Evolutionary conservation across 1,284 basidiomycete species (phyloP), one percentile per base, ranked within the genome.

Genomic region (Cutaneotrichosporon arboriforme): DNA sequence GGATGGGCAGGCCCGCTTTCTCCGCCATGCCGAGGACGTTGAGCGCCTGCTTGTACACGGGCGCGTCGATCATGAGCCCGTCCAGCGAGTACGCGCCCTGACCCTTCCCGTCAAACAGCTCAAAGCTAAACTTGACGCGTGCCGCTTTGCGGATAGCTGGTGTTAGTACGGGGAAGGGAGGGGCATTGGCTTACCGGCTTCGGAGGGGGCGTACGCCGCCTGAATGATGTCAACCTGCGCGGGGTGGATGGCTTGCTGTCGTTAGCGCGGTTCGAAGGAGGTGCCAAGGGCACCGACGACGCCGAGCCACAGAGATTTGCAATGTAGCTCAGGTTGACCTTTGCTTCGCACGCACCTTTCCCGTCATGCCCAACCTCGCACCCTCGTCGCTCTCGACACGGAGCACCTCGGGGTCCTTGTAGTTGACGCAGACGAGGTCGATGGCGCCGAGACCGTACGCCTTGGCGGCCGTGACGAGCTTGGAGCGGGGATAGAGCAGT

Each of bases 391-490:
- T 88, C 70, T 96, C 91, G 4, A 86, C 82, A 46, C 77, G 76
- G 17, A 96, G 78, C 59, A 83, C 83, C 5, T 81, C 79, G 4
- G 77, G 65, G 67, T 93, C 84, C 68, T 88, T 88, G 77, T 91
- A 94, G 68, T 91, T 85, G 35, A 93, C 84, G 69, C 91, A 94
- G 1, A 94, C 90, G 85, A 94, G 88, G 70, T 94, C 91, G 66
- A 97, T 89, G 2, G 91, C 88, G 37, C 86, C 82, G 2, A 96
- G 77, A 0, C 83, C 83, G 66, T 85, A 90, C 4, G 90, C 89
- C 68, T 88, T 91, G 12, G 93, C 90, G 0, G 85, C 82, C 21
- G 88, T 82, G 9, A 87, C 88, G 51, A 96, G 83, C 54, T 85
- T 81, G 0, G 89, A 89, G n/a, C 93, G 83, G 3, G 90, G 86